These are phyloP conservation scores for Trichoderma oligosporum DNA, from an alignment of 2,329 filamentous ascomycete species.

Conservation along the genomic window DNA sequence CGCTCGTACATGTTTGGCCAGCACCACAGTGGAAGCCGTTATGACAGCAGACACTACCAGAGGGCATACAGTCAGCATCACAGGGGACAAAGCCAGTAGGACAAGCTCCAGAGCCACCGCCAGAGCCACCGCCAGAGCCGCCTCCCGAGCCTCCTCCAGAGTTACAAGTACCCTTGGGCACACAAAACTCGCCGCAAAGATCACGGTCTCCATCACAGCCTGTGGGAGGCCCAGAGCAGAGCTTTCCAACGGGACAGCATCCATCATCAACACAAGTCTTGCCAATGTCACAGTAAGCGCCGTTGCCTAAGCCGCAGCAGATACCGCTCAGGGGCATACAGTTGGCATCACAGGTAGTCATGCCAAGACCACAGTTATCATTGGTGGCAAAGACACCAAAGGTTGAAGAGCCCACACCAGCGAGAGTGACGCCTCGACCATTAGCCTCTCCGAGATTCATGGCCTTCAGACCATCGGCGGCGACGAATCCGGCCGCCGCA, in stretches of 20 bases:
- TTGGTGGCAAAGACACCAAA: conserved; percentile 21
- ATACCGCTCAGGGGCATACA: conserved; percentile 31
- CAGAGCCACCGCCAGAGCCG: conserved; percentile 19
- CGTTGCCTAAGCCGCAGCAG: conserved; percentile 28
- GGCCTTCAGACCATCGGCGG: conserved; percentile 20
- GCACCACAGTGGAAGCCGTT: conserved; percentile 24
- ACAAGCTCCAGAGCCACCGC: conserved; percentile 2
- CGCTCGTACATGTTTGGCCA: conserved; percentile 20
- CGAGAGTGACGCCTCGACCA: conserved; percentile 19
- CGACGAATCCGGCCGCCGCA: conserved; percentile 25
- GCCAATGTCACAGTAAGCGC: conserved; percentile 20
- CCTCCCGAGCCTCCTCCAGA: conserved; percentile 22
- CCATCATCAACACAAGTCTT: conserved; percentile 21
- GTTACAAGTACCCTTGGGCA: conserved; percentile 15
- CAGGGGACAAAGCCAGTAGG: conserved; percentile 20
- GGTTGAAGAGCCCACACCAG: conserved; percentile 18
- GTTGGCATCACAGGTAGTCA: conserved; percentile 28
- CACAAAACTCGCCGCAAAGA: conserved; percentile 23
- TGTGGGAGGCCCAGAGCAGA: conserved; percentile 22
- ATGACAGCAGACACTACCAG: conserved; percentile 25
- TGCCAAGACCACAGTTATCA: conserved; percentile 24
- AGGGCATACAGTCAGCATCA: conserved; percentile 23
- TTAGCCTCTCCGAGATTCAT: conserved; percentile 2
- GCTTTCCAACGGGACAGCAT: conserved; percentile 32
- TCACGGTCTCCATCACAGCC: conserved; percentile 18